These are phyloP conservation scores for Globisporangium rhizosaccharum DNA, from an alignment of 352 stramenopile species.

Conservation along the genomic window DNA sequence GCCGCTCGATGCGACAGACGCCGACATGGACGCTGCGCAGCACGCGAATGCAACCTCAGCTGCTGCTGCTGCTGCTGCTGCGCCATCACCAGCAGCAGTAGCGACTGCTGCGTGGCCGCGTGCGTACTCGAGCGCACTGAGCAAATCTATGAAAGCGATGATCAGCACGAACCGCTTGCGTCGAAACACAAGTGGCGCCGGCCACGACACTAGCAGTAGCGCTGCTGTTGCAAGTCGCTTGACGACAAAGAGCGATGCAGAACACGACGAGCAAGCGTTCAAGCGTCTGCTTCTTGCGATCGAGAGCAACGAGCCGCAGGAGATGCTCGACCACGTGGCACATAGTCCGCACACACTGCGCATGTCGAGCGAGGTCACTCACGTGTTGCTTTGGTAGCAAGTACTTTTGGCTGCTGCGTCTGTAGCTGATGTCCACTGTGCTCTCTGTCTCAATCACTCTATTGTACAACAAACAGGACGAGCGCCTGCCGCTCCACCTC, in stretches of 20 bases:
- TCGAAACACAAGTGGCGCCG: not conserved
- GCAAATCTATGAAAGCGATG: constrained; percentile 55
- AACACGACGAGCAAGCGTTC: constrained; percentile 19
- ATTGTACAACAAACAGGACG: constrained; percentile 20
- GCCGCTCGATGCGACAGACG: constrained; percentile 5
- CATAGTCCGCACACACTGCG: constrained; percentile 29
- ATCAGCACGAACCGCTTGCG: constrained; percentile 23
- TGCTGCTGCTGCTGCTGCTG: not conserved
- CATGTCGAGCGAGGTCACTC: constrained; percentile 20
- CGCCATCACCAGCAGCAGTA: not conserved
- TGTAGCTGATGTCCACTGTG: not conserved
- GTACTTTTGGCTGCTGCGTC: not conserved
- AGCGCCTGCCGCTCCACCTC: constrained; percentile 42
- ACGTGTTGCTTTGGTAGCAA: not conserved
- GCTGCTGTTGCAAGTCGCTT: not conserved
- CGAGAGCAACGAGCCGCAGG: constrained; percentile 39
- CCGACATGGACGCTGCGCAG: not conserved
- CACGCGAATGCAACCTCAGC: not conserved
- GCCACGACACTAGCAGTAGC: not conserved
- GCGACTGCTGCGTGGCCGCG: constrained; percentile 7
- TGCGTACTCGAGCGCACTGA: constrained; percentile 37
- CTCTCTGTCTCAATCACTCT: not conserved
- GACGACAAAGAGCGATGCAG: constrained; percentile 8
- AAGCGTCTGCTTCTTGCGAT: constrained; percentile 28
- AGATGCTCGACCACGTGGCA: constrained; percentile 32